Conservation (phyloP, 1,284 basidiomycete species). For the Malassezia vespertilionis region DNA sequence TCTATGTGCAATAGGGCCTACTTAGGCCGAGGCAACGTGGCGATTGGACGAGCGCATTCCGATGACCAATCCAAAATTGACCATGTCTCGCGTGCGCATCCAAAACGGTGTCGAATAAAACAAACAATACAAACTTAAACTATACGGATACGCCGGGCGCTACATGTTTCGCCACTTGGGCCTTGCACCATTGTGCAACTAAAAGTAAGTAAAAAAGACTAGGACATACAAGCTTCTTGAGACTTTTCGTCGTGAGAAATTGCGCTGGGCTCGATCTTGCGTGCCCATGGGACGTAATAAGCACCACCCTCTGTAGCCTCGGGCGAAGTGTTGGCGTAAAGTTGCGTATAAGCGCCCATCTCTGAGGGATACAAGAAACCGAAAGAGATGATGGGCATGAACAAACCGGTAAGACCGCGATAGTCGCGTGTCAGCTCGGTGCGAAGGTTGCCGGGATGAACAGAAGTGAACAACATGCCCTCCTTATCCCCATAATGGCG, state of each 20-base stretch:
- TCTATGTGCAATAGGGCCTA: no score
- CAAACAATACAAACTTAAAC: no score
- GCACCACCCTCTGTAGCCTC: conserved; percentile 16
- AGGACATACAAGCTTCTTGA: conserved; percentile 9
- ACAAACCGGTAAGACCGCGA: background rate
- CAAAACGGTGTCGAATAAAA: no score
- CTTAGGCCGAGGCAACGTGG: no score
- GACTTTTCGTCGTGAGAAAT: conserved; percentile 12
- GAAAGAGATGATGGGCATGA: no score
- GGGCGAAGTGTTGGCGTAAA: conserved; percentile 24
- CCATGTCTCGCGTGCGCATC: no score
- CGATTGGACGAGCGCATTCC: no score
- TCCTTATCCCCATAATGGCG: conserved; percentile 7
- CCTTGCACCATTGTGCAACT: conserved; percentile 25
- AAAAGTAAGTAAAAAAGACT: background rate
- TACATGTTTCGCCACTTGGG: conserved; percentile 22
- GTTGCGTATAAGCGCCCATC: conserved; percentile 27
- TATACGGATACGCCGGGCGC: no score
- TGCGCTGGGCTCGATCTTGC: conserved; percentile 15
- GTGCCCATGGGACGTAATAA: conserved; percentile 28
- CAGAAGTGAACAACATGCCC: conserved; percentile 20
- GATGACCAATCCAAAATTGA: no score
- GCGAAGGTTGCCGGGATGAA: conserved; percentile 24
- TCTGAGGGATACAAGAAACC: conserved; percentile 11
- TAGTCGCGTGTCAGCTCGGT: conserved; percentile 14